phyloP scores from a whole-genome alignment of 441 rosid species.

The Corymbia calophylla region DNA sequence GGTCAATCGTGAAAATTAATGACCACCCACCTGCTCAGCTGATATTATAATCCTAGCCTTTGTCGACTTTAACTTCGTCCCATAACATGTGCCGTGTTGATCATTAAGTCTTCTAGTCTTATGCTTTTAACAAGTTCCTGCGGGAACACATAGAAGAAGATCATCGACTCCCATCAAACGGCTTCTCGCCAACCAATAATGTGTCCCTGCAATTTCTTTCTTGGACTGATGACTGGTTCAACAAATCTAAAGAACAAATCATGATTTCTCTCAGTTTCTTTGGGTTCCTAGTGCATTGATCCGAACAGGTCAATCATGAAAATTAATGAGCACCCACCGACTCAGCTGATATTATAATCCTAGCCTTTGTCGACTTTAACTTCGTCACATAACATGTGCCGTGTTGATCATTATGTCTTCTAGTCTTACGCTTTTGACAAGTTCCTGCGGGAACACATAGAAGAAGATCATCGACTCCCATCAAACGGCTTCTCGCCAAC shows the following conservation, averaged over 20 bases:
- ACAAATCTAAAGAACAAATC: not conserved
- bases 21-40: not conserved
- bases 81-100: not conserved
- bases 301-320: not conserved
- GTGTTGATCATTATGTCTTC: no score
- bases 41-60: not conserved
- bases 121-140: no score
- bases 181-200: no score
- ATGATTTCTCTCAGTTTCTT: no score
- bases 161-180: not conserved
- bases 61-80: not conserved
- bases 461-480: not conserved
- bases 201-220: not conserved
- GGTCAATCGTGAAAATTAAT: not conserved
- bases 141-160: no score
- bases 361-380: not conserved
- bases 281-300: not conserved
- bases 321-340: not conserved
- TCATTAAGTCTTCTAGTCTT: not conserved
- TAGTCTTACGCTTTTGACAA: not conserved
- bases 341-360: not conserved
- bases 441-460: no score
- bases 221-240: not conserved
- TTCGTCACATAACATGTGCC: not conserved
- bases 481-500: no score